Evolutionary conservation across 164 flowering plant genomes (phyloP), one percentile per base, ranked within the genome.

Genomic region (Santalum album): DNA sequence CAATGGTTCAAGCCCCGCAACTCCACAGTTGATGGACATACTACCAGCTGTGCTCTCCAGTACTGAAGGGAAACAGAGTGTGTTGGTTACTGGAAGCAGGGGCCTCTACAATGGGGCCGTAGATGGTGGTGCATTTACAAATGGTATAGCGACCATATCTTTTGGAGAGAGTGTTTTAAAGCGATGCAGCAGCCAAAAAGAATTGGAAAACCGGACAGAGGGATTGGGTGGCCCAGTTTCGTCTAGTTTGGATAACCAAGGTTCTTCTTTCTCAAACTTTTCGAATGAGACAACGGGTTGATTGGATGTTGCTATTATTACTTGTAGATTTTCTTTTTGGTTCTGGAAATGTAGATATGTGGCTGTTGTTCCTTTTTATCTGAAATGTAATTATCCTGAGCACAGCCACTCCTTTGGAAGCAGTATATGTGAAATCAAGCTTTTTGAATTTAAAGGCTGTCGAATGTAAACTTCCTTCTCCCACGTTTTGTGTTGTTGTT

Each of bases 51-150:
- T 75, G 35, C 49, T 79, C 26, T 66, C 66, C 15, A 60, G 43
- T 18, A 20, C 62, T n/a, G 68, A 60, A 22, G 79, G 73, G 27
- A 75, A 58, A 6, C 74, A 53, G 9, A 53, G 55, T 25, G 27
- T 71, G 7, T 38, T 74, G 40, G 75, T 68, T 35, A 56, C 67
- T 11, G 90, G 90, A 38, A 86, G 87, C 69, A 69, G 83, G 15
- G 84, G 86, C 29, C 68, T 85, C 14, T 85, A 80, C 56, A 51
- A 57, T 34, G 81, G 83, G 26, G 51, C 69, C 16, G 49, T 64
- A 11, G 83, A 80, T 39, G 72, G 78, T 9, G 66, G 62, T 57
- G 69, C 64, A 0, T 70, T 73, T 21, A 67, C 70, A 12, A 75
- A 49, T 48, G 70, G 79, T 60, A 58, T 80, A 27, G 76, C 74